Evolutionary conservation across 306 rosid species (phyloP), one percentile per base, ranked within the genome.

Genomic region (Ormosia emarginata): DNA sequence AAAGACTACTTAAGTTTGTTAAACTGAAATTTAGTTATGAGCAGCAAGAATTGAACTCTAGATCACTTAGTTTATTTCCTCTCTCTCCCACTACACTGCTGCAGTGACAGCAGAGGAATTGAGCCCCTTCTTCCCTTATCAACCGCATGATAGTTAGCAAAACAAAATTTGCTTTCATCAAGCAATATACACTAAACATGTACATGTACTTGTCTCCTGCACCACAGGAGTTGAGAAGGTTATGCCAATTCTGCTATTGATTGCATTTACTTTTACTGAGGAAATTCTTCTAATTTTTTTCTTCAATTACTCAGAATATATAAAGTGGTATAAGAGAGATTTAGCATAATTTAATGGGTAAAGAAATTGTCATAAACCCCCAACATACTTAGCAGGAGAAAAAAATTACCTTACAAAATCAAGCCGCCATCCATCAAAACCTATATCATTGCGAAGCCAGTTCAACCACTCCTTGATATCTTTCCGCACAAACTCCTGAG

Each of bases 381-480:
- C 64, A 55, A 64, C 14, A 83, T 36, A 24, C 76, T 76, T 52
- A 18, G 59, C 67, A 71, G 24, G 39, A 44, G 8, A 67, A 75
- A 77, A 8, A 55, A 49, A 43, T 77, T 82, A 90, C 97, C 91
- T 90, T 61, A 86, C 97, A 65, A 92, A 92, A 56, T 92, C 97
- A 79, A 92, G 94, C 44, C 97, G 90, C 94, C 94, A 92, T 72
- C 93, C 97, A 86, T 92, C 94, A 86, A 75, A 92, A 63, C 94
- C 97, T 79, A 92, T 86, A 81, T 90, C 89, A 63, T 78, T 89
- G 34, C 92, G 89, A 65, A 92, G 94, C 97, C 97, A 92, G 70
- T 90, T 86, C 83, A 92, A 63, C 97, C 94, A 92, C 65, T 52
- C 86, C 81, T 86, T 90, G 77, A 92, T 89, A 84, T 92, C 97